Percentiles rank a stretch among this genome's conserved stretches.
Evolutionary conservation across 345 rosid genomes (phyloP).

Genomic region (Moringa oleifera): DNA sequence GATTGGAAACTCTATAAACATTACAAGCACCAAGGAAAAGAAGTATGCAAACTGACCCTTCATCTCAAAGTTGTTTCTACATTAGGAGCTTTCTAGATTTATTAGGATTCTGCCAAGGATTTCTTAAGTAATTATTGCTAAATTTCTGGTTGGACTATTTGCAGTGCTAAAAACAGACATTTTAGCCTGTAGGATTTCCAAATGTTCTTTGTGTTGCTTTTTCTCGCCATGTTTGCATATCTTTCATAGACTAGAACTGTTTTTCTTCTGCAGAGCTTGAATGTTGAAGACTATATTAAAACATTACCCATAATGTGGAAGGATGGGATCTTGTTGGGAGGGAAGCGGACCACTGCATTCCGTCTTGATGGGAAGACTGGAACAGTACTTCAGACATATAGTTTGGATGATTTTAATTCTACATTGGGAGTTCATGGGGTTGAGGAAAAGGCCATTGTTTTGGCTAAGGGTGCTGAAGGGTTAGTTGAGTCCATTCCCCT

Average conservation of each 20-base stretch:
- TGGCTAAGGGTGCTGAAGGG: conserved; percentile 25
- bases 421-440: conserved; percentile 12
- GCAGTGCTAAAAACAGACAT: neutral
- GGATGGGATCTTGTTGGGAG: conserved; percentile 56
- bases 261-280: conserved; percentile 22
- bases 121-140: neutral
- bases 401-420: conserved; percentile 30
- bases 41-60: conserved; percentile 19
- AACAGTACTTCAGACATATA: conserved; percentile 34
- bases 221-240: conserved; percentile 4
- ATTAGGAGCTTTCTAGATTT: neutral
- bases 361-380: conserved; percentile 60
- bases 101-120: neutral
- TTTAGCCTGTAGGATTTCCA: conserved; percentile 1
- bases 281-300: conserved; percentile 47
- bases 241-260: conserved; percentile 1
- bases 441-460: conserved; percentile 24
- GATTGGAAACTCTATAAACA: conserved; percentile 54
- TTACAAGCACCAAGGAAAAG: conserved; percentile 34
- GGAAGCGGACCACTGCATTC: conserved; percentile 45
- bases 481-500: conserved; percentile 23
- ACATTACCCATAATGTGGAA: conserved; percentile 39
- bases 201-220: neutral
- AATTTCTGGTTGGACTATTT: neutral
- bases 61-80: neutral